Conservation (phyloP, 164 flowering plant species). For the Kalanchoe fedtschenkoi region DNA sequence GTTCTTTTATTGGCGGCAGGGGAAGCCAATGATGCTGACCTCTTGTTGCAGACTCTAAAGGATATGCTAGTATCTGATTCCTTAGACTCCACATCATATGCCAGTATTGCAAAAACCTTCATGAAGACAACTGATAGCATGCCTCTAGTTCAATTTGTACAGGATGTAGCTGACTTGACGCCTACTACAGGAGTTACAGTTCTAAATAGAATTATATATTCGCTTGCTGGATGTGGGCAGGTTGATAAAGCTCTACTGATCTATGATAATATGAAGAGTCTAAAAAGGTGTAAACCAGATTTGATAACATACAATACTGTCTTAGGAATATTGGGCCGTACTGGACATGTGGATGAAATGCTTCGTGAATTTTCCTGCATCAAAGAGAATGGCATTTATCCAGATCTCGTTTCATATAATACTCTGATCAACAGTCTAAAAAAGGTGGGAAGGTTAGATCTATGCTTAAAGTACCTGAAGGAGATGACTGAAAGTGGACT, state of each 20-base stretch:
- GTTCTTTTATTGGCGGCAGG: conserved; percentile 33
- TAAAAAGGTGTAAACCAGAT: conserved; percentile 57
- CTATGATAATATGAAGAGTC: conserved; percentile 43
- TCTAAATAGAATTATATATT: conserved; percentile 54
- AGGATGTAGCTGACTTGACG: conserved; percentile 37
- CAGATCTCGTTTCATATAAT: conserved; percentile 67
- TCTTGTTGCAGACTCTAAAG: conserved; percentile 39
- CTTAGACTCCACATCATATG: conserved; percentile 30
- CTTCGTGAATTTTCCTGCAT: conserved; percentile 46
- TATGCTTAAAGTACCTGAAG: conserved; percentile 30
- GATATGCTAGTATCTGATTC: conserved; percentile 28
- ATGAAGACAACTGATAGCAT: conserved; percentile 22
- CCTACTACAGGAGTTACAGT: conserved; percentile 28
- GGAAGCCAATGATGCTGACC: conserved; percentile 30
- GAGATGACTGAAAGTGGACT: conserved; percentile 58
- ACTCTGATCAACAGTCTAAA: conserved; percentile 56
- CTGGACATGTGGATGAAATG: conserved; percentile 60
- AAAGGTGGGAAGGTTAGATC: conserved; percentile 57
- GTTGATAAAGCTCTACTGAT: conserved; percentile 61
- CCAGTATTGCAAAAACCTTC: conserved; percentile 51
- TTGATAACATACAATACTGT: conserved; percentile 61
- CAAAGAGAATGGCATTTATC: conserved; percentile 38
- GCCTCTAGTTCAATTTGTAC: conserved; percentile 30
- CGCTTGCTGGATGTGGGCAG: conserved; percentile 51
- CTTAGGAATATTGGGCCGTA: conserved; percentile 49